These are phyloP conservation scores for Exophiala oligosperma DNA, from an alignment of 2,329 filamentous ascomycete species.

Conservation along the genomic window DNA sequence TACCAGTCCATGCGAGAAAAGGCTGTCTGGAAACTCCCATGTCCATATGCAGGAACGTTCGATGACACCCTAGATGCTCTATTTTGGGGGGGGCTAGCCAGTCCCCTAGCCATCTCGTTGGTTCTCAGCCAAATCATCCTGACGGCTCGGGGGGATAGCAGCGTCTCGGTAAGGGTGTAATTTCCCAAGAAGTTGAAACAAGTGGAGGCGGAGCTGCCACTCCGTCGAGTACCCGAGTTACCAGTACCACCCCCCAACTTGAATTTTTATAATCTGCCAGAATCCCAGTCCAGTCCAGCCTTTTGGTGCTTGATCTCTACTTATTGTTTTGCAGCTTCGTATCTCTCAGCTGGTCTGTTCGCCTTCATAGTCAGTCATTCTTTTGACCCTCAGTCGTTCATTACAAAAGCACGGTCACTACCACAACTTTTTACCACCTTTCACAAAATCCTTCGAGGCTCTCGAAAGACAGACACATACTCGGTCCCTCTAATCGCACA, in stretches of 20 bases:
- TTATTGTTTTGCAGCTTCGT: constrained; percentile 2
- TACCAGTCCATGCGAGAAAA: too few relatives aligned
- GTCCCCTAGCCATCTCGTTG: not conserved
- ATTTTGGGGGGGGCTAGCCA: not conserved
- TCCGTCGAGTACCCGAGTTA: not conserved
- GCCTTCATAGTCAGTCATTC: constrained; percentile 14
- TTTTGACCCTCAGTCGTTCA: constrained; percentile 9
- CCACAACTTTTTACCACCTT: not conserved
- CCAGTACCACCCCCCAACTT: not conserved
- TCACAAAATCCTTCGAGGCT: not conserved
- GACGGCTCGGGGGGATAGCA: not conserved
- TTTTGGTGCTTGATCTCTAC: not conserved
- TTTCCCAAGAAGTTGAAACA: constrained; percentile 26
- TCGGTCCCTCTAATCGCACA: not conserved
- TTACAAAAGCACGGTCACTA: constrained; percentile 1
- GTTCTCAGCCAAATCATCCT: not conserved
- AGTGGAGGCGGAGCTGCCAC: constrained; percentile 17
- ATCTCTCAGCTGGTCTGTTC: constrained; percentile 15
- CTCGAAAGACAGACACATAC: not conserved
- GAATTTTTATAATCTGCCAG: not conserved
- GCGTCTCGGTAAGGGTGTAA: constrained; percentile 5
- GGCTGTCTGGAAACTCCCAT: too few relatives aligned
- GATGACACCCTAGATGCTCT: not conserved
- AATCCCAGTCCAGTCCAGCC: not conserved
- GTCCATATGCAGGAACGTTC: not conserved